Conservation (phyloP, 1,139 yeast species). For the Debaryomyces sp. region DNA sequence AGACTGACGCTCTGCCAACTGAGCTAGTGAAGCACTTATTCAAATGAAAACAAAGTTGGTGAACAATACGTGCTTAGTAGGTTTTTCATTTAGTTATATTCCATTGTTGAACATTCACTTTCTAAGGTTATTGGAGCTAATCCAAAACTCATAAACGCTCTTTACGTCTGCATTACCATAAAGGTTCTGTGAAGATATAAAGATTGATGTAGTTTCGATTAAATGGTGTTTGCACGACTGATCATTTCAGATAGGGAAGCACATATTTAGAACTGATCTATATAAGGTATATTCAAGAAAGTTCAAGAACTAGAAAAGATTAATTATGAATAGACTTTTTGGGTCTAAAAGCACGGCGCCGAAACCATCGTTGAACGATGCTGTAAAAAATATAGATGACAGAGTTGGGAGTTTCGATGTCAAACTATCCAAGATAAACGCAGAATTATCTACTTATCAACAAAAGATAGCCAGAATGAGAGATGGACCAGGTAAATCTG, state of each 20-base stretch:
- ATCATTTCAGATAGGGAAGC: slow-evolving; percentile 1
- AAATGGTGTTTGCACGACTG: background rate
- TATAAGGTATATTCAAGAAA: background rate
- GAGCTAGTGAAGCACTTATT: slow-evolving; percentile 46
- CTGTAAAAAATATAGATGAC: slow-evolving; percentile 73
- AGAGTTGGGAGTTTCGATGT: slow-evolving; percentile 86
- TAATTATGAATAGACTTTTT: slow-evolving; percentile 72
- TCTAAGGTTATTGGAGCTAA: background rate
- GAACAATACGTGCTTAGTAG: background rate
- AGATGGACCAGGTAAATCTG: slow-evolving; percentile 89
- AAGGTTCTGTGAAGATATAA: background rate
- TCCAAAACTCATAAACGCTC: background rate
- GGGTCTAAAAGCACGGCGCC: slow-evolving; percentile 73
- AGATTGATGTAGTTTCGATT: no score
- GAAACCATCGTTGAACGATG: slow-evolving; percentile 80
- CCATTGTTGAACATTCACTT: background rate
- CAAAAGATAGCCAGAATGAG: slow-evolving; percentile 81
- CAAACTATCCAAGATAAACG: slow-evolving; percentile 80
- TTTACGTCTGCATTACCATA: background rate
- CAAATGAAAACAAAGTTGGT: background rate
- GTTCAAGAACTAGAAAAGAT: background rate
- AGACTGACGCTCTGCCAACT: slow-evolving; percentile 56
- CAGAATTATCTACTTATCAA: slow-evolving; percentile 87
- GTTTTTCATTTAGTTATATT: background rate
- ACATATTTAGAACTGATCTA: background rate